These are phyloP conservation scores for Microbotryum violaceum DNA, from an alignment of 1,284 basidiomycete species.

Conservation along the genomic window DNA sequence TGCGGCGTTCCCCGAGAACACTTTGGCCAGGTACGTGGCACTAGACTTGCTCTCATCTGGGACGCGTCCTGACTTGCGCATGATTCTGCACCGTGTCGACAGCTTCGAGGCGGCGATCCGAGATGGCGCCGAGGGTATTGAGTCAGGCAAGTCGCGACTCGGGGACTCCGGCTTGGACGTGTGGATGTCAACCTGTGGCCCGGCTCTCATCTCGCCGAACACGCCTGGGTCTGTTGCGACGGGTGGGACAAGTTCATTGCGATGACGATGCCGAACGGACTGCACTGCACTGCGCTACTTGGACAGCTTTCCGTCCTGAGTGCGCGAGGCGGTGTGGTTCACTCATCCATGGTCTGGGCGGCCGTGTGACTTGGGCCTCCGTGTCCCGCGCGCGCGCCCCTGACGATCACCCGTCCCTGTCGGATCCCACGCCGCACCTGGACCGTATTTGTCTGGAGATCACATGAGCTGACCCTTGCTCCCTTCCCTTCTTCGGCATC, in stretches of 20 bases:
- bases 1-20: conserved; percentile 54
- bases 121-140: conserved; percentile 90
- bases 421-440: neutral
- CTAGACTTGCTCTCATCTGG: conserved; percentile 39
- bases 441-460: too few relatives aligned
- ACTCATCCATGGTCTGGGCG: neutral
- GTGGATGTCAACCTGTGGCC: neutral
- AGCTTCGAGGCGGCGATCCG: conserved; percentile 87
- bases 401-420: too few relatives aligned
- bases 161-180: neutral
- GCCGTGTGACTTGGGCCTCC: neutral
- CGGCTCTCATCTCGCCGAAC: neutral
- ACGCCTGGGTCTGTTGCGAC: too few relatives aligned
- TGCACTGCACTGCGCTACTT: too few relatives aligned
- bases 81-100: conserved; percentile 33
- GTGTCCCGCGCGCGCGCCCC: neutral
- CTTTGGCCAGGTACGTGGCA: conserved; percentile 6
- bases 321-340: too few relatives aligned
- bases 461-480: too few relatives aligned
- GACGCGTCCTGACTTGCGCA: conserved; percentile 45
- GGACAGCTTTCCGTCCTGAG: too few relatives aligned
- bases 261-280: too few relatives aligned
- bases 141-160: conserved; percentile 52
- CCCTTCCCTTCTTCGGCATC: too few relatives aligned
- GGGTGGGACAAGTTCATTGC: neutral